A percentile compares a stretch with the other conserved stretches of the same genome.
Evolutionary conservation across 1,139 yeast species (phyloP).

Genomic region (Blastobotrys illinoisensis): DNA sequence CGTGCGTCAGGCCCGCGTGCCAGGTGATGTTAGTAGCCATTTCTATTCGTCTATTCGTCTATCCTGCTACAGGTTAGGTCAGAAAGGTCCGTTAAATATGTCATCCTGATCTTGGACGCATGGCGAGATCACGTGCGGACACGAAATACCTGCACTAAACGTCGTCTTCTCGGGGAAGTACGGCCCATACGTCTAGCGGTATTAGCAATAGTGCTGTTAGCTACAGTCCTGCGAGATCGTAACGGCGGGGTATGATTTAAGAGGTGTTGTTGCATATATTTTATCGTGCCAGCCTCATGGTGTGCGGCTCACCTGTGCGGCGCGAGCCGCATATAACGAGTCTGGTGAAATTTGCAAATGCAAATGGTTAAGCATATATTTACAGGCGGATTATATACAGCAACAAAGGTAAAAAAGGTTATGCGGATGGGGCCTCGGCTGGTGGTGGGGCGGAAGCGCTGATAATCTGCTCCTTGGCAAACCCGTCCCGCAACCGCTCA

Average conservation of each 20-base stretch:
- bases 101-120: not conserved
- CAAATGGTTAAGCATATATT: not conserved
- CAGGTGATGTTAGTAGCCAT: constrained; percentile 97
- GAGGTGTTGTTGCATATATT: too few relatives aligned
- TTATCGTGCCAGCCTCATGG: too few relatives aligned
- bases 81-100: not conserved
- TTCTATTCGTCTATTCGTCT: too few relatives aligned
- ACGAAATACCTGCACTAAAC: not conserved
- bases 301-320: not conserved
- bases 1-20: constrained; percentile 85
- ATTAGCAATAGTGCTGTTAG: too few relatives aligned
- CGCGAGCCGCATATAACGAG: too few relatives aligned
- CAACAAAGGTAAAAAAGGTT: too few relatives aligned
- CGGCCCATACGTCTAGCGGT: not conserved
- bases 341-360: too few relatives aligned
- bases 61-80: too few relatives aligned
- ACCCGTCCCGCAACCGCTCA: constrained; percentile 2
- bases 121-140: not conserved
- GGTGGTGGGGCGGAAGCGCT: not conserved
- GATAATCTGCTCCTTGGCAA: not conserved
- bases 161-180: not conserved
- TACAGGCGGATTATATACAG: not conserved
- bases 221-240: too few relatives aligned
- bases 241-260: too few relatives aligned
- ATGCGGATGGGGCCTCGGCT: not conserved